These are phyloP conservation scores for Beauveria sp. DNA, from an alignment of 2,329 filamentous ascomycete species.

Conservation along the genomic window DNA sequence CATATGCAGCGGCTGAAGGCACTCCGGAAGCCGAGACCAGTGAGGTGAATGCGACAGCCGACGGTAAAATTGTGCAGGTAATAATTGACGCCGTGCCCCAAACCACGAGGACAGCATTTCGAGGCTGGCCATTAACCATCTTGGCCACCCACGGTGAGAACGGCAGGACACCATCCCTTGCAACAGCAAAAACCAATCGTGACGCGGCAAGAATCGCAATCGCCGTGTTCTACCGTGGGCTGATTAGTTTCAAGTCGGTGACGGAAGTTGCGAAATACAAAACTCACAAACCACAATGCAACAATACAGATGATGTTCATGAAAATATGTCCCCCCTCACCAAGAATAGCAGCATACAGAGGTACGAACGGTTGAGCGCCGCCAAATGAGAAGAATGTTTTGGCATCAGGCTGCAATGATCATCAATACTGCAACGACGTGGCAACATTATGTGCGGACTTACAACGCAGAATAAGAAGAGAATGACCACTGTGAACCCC, in stretches of 20 bases:
- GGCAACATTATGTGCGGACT: slow-evolving; percentile 14
- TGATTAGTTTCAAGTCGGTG: not conserved
- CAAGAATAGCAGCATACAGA: slow-evolving; percentile 49
- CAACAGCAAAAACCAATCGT: slow-evolving; percentile 55
- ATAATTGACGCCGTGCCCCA: slow-evolving; percentile 45
- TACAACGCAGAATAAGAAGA: slow-evolving; percentile 51
- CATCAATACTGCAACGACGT: not conserved
- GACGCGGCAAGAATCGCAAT: slow-evolving; percentile 52
- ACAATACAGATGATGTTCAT: slow-evolving; percentile 52
- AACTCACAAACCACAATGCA: slow-evolving; percentile 41
- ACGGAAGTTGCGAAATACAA: too few relatives aligned
- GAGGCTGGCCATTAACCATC: slow-evolving; percentile 48
- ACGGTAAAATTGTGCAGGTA: slow-evolving; percentile 52
- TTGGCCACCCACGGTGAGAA: slow-evolving; percentile 50
- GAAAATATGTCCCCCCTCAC: slow-evolving; percentile 48
- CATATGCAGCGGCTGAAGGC: slow-evolving; percentile 43
- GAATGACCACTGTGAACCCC: slow-evolving; percentile 46
- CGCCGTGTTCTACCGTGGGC: slow-evolving; percentile 40
- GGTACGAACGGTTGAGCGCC: slow-evolving; percentile 52
- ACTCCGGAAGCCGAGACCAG: slow-evolving; percentile 45
- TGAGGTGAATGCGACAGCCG: slow-evolving; percentile 44
- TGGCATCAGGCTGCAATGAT: slow-evolving; percentile 37
- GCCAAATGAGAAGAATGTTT: slow-evolving; percentile 43
- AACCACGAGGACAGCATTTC: slow-evolving; percentile 52
- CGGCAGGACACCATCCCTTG: slow-evolving; percentile 52